Evolutionary conservation across 306 rosid genomes (phyloP).

Genomic region (Malus sylvestris): DNA sequence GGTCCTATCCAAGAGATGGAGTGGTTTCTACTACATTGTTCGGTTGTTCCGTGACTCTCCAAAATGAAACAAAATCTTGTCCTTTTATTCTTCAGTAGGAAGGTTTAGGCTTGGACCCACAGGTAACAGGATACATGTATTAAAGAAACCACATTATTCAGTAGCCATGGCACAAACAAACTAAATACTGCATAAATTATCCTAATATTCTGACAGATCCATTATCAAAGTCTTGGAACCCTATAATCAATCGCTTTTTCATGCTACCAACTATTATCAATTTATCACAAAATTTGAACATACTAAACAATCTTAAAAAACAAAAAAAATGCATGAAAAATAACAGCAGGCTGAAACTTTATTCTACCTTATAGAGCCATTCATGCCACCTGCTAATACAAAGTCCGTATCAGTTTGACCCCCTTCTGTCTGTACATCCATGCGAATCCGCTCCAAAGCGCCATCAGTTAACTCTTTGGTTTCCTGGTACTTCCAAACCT

Average conservation of each 20-base stretch:
- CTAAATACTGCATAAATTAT: not conserved
- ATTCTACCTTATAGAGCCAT: slow-evolving; percentile 61
- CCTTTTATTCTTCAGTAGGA: not conserved
- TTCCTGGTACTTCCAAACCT: slow-evolving; percentile 75
- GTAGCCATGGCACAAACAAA: too few species aligned
- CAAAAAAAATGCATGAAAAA: not conserved
- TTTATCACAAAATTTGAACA: not conserved
- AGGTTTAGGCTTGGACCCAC: not conserved
- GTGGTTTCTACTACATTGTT: not conserved
- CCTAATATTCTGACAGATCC: not conserved
- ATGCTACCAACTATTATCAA: not conserved
- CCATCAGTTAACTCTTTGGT: slow-evolving; percentile 40
- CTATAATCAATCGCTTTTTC: not conserved
- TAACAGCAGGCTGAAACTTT: not conserved
- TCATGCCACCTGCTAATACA: slow-evolving; percentile 46
- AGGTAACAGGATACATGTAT: not conserved
- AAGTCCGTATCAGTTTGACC: slow-evolving; percentile 53
- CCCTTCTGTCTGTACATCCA: slow-evolving; percentile 45
- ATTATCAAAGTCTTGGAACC: not conserved
- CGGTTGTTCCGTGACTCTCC: not conserved
- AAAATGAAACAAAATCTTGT: not conserved
- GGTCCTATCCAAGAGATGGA: not conserved
- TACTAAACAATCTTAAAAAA: not conserved
- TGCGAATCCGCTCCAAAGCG: slow-evolving; percentile 55
- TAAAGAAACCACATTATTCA: too few species aligned